Base-by-base conservation (phyloP, 148 eudicot genomes). In the Simmondsia chinensis region DNA sequence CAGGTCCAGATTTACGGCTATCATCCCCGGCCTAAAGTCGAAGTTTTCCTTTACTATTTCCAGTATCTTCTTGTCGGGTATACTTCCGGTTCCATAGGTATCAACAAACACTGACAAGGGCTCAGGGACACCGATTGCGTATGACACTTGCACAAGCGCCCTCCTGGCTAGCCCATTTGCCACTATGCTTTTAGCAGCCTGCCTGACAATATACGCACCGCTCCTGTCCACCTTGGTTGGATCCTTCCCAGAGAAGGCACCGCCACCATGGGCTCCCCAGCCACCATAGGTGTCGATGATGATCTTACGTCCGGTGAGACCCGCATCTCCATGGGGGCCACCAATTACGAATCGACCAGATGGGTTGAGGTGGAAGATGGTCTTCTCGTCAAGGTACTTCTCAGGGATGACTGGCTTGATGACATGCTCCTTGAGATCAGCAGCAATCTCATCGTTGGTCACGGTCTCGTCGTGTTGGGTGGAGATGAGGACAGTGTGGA, bases 291-390 rank as follows among this genome's bases (percentile, higher is more conserved):
- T n/a, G n/a, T n/a, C n/a, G n/a, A n/a, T n/a, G n/a, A n/a, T n/a
- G 43, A 62, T 62, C 38, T 62, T 62, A 15, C 67, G 48, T 6
- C 60, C 60, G 0, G 67, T 62, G 32, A 62, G 67, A 6, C 67
- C 67, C 0, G 67, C 67, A 3, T 62, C 67, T 5, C 67, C 67
- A 5, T 62, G 67, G 11, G 67, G 67, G 2, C 67, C 67, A 13
- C 67, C 67, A 15, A 62, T 62, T 21, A 62, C 67, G n/a, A n/a
- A n/a, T n/a, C n/a, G n/a, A n/a, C n/a, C n/a, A n/a, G n/a, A n/a
- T n/a, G n/a, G n/a, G n/a, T n/a, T n/a, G n/a, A n/a, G n/a, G n/a
- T n/a, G n/a, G n/a, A n/a, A n/a, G n/a, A n/a, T n/a, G n/a, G n/a
- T n/a, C n/a, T n/a, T n/a, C n/a, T n/a, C n/a, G n/a, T n/a, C n/a